Conservation (phyloP, 208 protist genomes). For the Acanthamoeba culbertsoni region DNA sequence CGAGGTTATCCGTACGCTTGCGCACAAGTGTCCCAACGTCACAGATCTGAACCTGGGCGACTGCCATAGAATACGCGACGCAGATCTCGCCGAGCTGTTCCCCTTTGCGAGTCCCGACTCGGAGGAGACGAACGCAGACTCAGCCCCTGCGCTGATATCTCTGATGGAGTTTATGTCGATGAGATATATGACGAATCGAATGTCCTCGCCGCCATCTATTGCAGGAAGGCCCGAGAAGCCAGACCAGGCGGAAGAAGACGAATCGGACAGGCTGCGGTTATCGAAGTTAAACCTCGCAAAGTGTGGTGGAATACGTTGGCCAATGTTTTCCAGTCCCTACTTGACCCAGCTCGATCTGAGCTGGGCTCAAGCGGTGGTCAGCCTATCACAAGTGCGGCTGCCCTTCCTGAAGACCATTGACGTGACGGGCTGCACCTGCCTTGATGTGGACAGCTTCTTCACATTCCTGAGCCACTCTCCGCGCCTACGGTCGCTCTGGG, state of each 20-base stretch:
- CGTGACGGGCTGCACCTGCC: neutral
- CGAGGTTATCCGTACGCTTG: neutral
- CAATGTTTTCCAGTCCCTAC: neutral
- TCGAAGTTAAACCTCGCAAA: neutral
- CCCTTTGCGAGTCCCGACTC: neutral
- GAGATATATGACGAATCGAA: too few species aligned
- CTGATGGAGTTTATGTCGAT: too few species aligned
- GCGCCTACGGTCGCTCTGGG: neutral
- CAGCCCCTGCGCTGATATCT: too few species aligned
- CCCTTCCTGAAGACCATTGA: neutral
- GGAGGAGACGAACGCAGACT: neutral
- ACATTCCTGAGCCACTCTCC: neutral
- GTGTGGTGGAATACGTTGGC: neutral
- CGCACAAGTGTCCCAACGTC: neutral
- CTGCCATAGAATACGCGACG: neutral
- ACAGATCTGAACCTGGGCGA: neutral
- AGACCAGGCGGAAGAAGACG: too few species aligned
- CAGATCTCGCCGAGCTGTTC: neutral
- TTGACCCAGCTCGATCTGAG: neutral
- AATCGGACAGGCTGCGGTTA: neutral
- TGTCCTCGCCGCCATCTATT: too few species aligned
- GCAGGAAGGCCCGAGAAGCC: too few species aligned
- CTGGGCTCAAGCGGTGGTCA: neutral
- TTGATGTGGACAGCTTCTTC: neutral
- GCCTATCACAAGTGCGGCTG: neutral